A percentile compares a stretch with the other conserved stretches of the same genome.
These are phyloP conservation scores for Citrus sinensis DNA, from an alignment of 345 rosid genomes.

Conservation along the genomic window DNA sequence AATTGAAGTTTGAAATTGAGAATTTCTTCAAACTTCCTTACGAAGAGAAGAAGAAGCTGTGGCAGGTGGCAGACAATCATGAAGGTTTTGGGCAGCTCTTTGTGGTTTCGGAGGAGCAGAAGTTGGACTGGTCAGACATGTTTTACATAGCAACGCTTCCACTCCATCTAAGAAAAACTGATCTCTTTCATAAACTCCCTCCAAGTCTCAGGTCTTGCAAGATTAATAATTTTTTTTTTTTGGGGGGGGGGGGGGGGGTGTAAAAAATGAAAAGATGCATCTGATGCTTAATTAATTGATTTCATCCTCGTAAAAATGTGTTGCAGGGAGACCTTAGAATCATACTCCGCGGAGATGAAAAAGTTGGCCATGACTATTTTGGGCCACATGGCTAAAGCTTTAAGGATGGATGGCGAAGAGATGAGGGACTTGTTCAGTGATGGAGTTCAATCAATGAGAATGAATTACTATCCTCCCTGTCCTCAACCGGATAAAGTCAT, in stretches of 20 bases:
- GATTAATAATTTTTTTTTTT: neutral
- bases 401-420: conserved; percentile 46
- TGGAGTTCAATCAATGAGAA: conserved; percentile 38
- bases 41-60: conserved; percentile 43
- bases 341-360: conserved; percentile 36
- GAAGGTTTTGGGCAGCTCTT: conserved; percentile 56
- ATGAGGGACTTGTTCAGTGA: conserved; percentile 27
- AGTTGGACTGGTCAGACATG: conserved; percentile 61
- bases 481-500: conserved; percentile 34
- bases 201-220: conserved; percentile 33
- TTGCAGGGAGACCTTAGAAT: conserved; percentile 46
- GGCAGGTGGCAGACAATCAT: conserved; percentile 47
- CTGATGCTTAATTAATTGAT: neutral
- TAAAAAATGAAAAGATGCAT: too few species aligned
- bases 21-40: conserved; percentile 42
- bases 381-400: conserved; percentile 34
- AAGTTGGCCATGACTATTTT: conserved; percentile 34
- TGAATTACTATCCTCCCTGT: conserved; percentile 43
- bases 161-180: conserved; percentile 20
- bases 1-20: conserved; percentile 31
- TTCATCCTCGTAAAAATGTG: neutral
- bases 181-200: conserved; percentile 41
- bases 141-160: conserved; percentile 42
- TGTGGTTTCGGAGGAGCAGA: conserved; percentile 52
- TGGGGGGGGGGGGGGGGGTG: too few species aligned